Conservation (phyloP, 2,329 filamentous ascomycete genomes). For the Raffaelea arxii region DNA sequence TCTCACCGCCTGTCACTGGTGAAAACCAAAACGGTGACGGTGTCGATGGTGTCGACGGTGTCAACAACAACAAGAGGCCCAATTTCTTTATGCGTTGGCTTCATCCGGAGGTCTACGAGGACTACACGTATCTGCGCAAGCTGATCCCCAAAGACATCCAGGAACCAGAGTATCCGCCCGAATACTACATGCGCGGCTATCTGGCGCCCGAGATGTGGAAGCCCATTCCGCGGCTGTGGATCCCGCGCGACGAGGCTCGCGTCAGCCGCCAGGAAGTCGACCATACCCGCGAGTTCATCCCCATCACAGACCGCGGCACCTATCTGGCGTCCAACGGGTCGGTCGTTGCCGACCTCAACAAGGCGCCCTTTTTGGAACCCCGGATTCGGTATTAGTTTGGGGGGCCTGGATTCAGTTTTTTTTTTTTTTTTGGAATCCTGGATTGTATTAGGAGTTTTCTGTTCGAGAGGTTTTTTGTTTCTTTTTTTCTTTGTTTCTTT, state of each 20-base stretch:
- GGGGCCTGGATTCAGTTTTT: not conserved
- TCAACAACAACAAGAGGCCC: conserved; percentile 30
- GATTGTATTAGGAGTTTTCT: not conserved
- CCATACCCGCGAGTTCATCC: conserved; percentile 55
- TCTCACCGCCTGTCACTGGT: not conserved
- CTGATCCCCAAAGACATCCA: conserved; percentile 11
- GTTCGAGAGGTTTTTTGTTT: not conserved
- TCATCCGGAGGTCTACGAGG: conserved; percentile 49
- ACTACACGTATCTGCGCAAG: conserved; percentile 48
- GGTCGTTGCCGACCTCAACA: conserved; percentile 15
- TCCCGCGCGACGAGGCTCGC: conserved; percentile 60
- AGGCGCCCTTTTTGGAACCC: conserved; percentile 18
- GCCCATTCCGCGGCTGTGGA: conserved; percentile 59
- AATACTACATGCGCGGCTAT: conserved; percentile 54
- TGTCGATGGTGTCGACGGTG: no score
- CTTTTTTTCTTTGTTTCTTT: not conserved
- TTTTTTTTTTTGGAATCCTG: not conserved
- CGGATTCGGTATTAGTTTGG: conserved; percentile 16
- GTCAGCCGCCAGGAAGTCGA: conserved; percentile 62
- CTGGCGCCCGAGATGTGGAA: conserved; percentile 58
- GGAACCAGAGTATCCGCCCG: conserved; percentile 11
- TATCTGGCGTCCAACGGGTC: conserved; percentile 45
- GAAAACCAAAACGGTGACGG: not conserved
- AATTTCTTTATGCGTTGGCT: conserved; percentile 43
- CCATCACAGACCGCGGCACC: conserved; percentile 64